These are phyloP conservation scores for Metschnikowia orientalis DNA, from an alignment of 805 yeast species.

Conservation along the genomic window DNA sequence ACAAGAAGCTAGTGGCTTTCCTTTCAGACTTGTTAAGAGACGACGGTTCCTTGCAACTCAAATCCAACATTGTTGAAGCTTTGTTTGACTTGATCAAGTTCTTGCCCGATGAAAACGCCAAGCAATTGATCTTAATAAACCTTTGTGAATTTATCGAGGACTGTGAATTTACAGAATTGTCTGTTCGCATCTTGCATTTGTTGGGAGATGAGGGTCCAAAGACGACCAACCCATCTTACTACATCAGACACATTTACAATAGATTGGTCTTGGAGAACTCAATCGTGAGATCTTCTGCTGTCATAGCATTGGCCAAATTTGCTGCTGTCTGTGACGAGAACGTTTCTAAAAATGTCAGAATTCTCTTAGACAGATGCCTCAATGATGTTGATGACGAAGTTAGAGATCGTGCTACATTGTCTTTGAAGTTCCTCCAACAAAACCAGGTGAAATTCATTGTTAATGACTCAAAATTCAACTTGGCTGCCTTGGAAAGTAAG, in stretches of 20 bases:
- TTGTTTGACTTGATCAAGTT: constrained; percentile 86
- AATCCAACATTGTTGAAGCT: constrained; percentile 86
- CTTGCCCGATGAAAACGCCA: constrained; percentile 65
- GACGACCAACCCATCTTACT: constrained; percentile 79
- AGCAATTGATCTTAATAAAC: constrained; percentile 77
- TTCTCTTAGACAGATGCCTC: constrained; percentile 75
- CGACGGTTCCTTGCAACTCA: constrained; percentile 85
- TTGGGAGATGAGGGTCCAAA: constrained; percentile 94
- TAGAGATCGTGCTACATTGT: constrained; percentile 92
- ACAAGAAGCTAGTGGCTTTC: constrained; percentile 75
- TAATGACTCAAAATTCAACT: constrained; percentile 65
- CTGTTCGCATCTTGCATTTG: constrained; percentile 87
- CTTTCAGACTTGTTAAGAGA: constrained; percentile 80
- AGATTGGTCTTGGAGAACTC: constrained; percentile 95
- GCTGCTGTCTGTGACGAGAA: constrained; percentile 70
- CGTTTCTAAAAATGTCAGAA: constrained; percentile 64
- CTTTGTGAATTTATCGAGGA: constrained; percentile 97
- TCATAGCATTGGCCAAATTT: constrained; percentile 85
- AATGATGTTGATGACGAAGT: constrained; percentile 94
- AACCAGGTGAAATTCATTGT: constrained; percentile 47
- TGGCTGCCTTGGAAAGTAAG: constrained; percentile 73
- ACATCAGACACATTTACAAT: constrained; percentile 94
- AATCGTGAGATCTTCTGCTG: constrained; percentile 92
- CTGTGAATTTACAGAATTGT: constrained; percentile 91
- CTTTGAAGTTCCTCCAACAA: constrained; percentile 57